Evolutionary conservation across 2,329 filamentous ascomycete species (phyloP), one percentile per base, ranked within the genome.

Genomic region (Nothopassalora personata): DNA sequence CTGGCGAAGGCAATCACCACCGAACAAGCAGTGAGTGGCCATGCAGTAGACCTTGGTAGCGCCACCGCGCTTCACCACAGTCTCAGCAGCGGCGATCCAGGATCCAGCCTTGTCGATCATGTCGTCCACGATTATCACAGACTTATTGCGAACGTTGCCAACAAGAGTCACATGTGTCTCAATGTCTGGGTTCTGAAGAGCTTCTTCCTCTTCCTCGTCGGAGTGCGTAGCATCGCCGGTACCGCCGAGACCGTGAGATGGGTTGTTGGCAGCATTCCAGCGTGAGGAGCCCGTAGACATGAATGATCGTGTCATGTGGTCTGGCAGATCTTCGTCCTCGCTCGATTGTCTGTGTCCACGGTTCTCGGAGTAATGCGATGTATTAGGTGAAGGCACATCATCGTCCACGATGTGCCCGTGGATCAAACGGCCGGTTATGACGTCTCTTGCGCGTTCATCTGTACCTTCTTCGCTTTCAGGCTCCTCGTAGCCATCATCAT

Each of bases 91-190:
- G 5, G 93, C 93, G 66, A 99, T 95, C 94, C 94, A 99, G 6
- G 91, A 96, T 13, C 89, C 90, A 9, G 91, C 87, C 78, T 96
- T 97, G 77, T 99, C 94, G 70, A 99, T 97, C 89, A 99, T 97
- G 73, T 99, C 94, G 73, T 99, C 94, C 53, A 99, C 89, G 61
- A 99, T 91, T 72, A 99, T 88, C 56, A 97, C 94, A 0, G 90
- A 87, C 59, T 90, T 86, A 71, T 90, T 86, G 71, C 86, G 88
- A 60, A 99, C 94, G 69, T 97, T 90, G 61, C 94, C 94, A 13
- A 99, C 94, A n/a, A 99, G 81, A 0, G 94, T 99, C 68, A 99
- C 95, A 79, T 93, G 96, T 71, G 92, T 91, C 77, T 99, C 94
- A 23, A 93, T 81, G 61, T 88, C 86, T 10, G 88, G 85, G 66